A percentile compares a stretch with the other conserved stretches of the same genome.
phyloP scores from a whole-genome alignment of 2,329 filamentous ascomycete genomes.

The Ampelomyces quisqualis region DNA sequence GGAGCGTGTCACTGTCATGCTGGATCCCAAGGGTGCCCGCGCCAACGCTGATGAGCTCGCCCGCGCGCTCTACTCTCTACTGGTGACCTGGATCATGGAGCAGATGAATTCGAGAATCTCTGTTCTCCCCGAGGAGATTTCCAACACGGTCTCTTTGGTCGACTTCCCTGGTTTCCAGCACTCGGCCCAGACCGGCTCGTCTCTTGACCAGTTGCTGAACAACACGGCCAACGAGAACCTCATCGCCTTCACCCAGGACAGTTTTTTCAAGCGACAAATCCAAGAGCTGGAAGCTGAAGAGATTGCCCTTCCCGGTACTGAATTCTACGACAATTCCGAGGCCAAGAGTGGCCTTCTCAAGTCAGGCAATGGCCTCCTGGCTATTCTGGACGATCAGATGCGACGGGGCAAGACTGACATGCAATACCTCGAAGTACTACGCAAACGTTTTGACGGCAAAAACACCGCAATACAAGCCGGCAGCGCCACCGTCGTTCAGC shows the following conservation, averaged over 20 bases:
- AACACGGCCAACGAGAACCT: conserved; percentile 91
- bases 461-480: conserved; percentile 85
- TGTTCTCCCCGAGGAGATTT: conserved; percentile 81
- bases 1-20: conserved; percentile 97
- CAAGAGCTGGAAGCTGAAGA: conserved; percentile 94
- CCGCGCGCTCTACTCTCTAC: conserved; percentile 85
- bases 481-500: conserved; percentile 71
- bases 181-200: conserved; percentile 76
- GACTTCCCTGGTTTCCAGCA: conserved; percentile 96
- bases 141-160: conserved; percentile 90
- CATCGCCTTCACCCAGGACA: conserved; percentile 91
- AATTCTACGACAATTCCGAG: conserved; percentile 97
- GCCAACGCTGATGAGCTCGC: conserved; percentile 93
- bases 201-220: conserved; percentile 88
- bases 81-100: conserved; percentile 93
- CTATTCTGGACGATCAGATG: conserved; percentile 95
- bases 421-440: conserved; percentile 85
- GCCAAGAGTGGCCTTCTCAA: conserved; percentile 90
- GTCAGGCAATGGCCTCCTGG: conserved; percentile 85
- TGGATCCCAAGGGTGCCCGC: conserved; percentile 86
- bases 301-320: conserved; percentile 83
- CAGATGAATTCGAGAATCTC: conserved; percentile 87
- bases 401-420: conserved; percentile 83
- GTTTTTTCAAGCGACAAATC: conserved; percentile 92
- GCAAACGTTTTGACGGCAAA: conserved; percentile 91